Base-by-base conservation (phyloP, 202 grass and related monocot genomes). In the Zoysia matrella region DNA sequence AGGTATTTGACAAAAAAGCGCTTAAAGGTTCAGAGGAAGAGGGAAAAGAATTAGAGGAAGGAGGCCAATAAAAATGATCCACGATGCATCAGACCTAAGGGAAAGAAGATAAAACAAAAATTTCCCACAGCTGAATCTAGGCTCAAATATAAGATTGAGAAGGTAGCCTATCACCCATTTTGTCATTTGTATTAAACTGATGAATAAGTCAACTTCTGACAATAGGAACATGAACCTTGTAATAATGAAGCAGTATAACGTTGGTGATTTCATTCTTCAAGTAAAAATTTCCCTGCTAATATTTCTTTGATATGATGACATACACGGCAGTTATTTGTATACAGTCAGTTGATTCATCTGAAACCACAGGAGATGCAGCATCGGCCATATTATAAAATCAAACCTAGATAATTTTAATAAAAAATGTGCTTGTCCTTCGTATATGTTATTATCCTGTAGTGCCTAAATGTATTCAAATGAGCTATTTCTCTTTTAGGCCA, bases 41-140 rank as follows among this genome's bases (percentile, higher is more conserved):
- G 85, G 76, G 92, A 91, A 71, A 98, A 93, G 80, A 76, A 72
- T 60, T 93, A 87, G 85, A 80, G 88, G 71, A 93, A 84, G 82
- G 92, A 89, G 46, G 92, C 89, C 22, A 98, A 93, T 78, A 98
- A 85, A 89, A 95, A 94, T 69, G 90, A 98, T 78, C 95, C 95
- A 55, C 70, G 87, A 1, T 75, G 87, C 60, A 91, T 98, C 66
- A 88, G 82, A 65, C 95, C 90, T 12, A 98, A 98, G 64, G 95
- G 90, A 11, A 91, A 89, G 82, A 98, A 93, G 67, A 83, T 83
- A 60, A 98, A 95, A 78, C 86, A 90, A 49, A 88, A 91, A 84
- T 98, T 95, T 75, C 90, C 92, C 69, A 95, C 92, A 13, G 80
- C 90, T 66, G 92, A 90, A 67, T 88, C 88, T 71, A 82, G 87